Percentiles rank a stretch among this genome's conserved stretches.
Evolutionary conservation across 495 filamentous ascomycete genomes (phyloP).

Genomic region (Penicillium argentinense): DNA sequence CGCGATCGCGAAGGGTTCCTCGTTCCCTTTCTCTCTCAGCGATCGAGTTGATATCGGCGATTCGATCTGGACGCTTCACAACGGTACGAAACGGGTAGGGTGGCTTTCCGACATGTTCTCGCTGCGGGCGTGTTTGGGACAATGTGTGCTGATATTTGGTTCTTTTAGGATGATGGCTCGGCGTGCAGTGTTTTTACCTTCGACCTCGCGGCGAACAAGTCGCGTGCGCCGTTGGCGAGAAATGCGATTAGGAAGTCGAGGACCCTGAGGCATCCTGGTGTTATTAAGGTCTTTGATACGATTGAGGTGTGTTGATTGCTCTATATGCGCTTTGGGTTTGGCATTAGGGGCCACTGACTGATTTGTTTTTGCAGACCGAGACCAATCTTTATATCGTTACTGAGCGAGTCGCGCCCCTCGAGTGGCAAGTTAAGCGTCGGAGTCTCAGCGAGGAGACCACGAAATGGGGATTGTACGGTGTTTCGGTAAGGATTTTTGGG

Average conservation of each 20-base stretch:
- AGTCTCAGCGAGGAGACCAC: conserved; percentile 82
- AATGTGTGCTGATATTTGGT: not conserved
- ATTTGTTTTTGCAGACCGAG: conserved; percentile 63
- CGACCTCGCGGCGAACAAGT: conserved; percentile 76
- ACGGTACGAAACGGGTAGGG: conserved; percentile 84
- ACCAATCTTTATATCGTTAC: conserved; percentile 93
- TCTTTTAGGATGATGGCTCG: conserved; percentile 80
- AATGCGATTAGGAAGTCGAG: conserved; percentile 91
- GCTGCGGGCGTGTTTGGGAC: not conserved
- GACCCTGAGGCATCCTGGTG: conserved; percentile 89
- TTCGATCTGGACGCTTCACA: conserved; percentile 89
- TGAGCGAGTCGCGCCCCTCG: conserved; percentile 79
- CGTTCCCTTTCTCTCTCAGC: conserved; percentile 88
- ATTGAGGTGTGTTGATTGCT: conserved; percentile 82
- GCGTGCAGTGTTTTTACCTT: conserved; percentile 96
- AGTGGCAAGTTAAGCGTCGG: conserved; percentile 83
- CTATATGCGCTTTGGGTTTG: not conserved
- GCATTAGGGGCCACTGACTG: not conserved
- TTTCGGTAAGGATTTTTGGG: conserved; percentile 59
- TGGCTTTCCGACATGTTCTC: conserved; percentile 12
- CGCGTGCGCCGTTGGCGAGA: conserved; percentile 78
- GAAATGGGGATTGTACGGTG: conserved; percentile 89
- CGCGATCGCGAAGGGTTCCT: conserved; percentile 90
- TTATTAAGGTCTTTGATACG: conserved; percentile 89
- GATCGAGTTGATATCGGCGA: conserved; percentile 85